A percentile compares a stretch with the other conserved stretches of the same genome.
Conservation (phyloP, 1,139 yeast genomes). For the Kodamaea sp. region DNA sequence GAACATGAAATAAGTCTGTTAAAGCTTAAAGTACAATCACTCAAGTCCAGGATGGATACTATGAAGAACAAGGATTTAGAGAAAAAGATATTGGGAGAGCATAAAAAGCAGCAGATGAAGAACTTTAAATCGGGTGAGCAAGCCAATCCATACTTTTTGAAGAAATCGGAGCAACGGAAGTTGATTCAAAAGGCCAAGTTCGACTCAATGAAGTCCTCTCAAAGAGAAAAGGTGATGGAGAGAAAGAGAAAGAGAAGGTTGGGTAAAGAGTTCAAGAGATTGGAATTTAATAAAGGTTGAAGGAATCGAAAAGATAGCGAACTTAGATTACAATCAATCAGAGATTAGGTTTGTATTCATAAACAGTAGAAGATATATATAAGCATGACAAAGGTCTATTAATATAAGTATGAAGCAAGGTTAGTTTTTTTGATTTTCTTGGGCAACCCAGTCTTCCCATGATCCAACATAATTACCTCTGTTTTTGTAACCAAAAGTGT, state of each 20-base stretch:
- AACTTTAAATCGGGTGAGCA: constrained; percentile 48
- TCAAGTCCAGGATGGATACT: constrained; percentile 74
- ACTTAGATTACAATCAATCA: not conserved
- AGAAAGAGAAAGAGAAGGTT: constrained; percentile 90
- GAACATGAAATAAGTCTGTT: constrained; percentile 52
- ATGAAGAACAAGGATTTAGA: constrained; percentile 76
- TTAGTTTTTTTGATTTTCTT: constrained; percentile 26
- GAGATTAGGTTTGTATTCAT: not conserved
- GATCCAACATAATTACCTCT: constrained; percentile 81
- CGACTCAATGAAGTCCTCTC: constrained; percentile 76
- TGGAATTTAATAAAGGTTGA: constrained; percentile 47
- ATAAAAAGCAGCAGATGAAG: constrained; percentile 46
- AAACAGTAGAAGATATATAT: not conserved
- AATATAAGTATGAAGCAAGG: constrained; percentile 1
- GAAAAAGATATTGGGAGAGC: constrained; percentile 53
- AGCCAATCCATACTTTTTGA: constrained; percentile 57
- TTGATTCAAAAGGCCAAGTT: constrained; percentile 85
- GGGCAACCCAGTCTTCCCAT: constrained; percentile 76
- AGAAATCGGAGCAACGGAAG: constrained; percentile 78
- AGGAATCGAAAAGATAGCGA: not conserved
- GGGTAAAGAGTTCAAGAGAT: constrained; percentile 83
- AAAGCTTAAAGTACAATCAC: constrained; percentile 52
- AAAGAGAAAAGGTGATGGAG: constrained; percentile 85
- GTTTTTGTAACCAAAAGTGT: constrained; percentile 79
- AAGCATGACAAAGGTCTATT: not conserved